Evolutionary conservation across 768 basidiomycete species (phyloP).

Genomic region (Tremella mesenterica): DNA sequence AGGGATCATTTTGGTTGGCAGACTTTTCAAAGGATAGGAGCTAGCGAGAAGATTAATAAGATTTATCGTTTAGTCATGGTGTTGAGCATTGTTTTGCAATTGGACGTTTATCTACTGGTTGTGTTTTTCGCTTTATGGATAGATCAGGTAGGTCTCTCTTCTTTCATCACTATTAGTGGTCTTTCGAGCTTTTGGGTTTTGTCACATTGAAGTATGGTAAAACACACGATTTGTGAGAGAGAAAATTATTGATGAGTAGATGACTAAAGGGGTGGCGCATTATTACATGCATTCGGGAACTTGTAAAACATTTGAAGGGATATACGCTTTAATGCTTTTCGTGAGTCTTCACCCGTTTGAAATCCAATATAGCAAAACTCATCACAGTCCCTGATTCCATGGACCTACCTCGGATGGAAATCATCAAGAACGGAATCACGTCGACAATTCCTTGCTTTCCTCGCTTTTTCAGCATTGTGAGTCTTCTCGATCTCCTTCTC

Average conservation of each 20-base stretch:
- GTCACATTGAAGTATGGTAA: too few relatives aligned
- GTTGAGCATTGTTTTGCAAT: slow-evolving; percentile 5
- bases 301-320: slow-evolving; percentile 4
- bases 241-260: background rate
- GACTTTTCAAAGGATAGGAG: slow-evolving; percentile 9
- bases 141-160: slow-evolving; percentile 7
- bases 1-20: slow-evolving; percentile 10
- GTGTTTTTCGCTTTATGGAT: slow-evolving; percentile 7
- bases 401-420: slow-evolving; percentile 5
- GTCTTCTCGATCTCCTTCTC: background rate
- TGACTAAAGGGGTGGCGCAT: slow-evolving; percentile 2
- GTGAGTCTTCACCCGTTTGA: background rate
- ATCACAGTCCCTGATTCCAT: slow-evolving; percentile 5
- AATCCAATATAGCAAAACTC: background rate
- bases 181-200: too few relatives aligned
- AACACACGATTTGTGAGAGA: too few relatives aligned
- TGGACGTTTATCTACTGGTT: slow-evolving; percentile 10
- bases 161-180: too few relatives aligned
- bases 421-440: slow-evolving; percentile 1
- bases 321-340: slow-evolving; percentile 3
- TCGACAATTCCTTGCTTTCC: slow-evolving; percentile 1
- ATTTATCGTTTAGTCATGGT: slow-evolving; percentile 9
- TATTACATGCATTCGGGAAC: slow-evolving; percentile 9
- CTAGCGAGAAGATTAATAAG: slow-evolving; percentile 3
- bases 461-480: background rate